These are phyloP conservation scores for sorghum (Sorghum bicolor) DNA, from an alignment of 176 grass and related monocot genomes.

Conservation along the genomic window DNA sequence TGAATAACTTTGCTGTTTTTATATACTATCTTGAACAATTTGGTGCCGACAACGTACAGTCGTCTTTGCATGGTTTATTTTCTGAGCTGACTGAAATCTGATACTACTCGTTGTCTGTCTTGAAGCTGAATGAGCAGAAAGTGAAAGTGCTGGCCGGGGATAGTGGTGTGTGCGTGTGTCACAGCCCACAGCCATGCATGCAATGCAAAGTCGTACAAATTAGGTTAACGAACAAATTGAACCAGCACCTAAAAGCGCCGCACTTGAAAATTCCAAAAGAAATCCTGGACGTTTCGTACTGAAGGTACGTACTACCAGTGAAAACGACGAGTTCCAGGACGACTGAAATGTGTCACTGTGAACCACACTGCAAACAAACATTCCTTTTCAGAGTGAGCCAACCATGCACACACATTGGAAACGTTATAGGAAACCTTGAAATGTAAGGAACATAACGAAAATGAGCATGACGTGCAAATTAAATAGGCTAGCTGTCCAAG, in stretches of 20 bases:
- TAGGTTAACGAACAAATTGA: conserved; percentile 40
- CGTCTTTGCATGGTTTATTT: not conserved
- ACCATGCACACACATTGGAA: not conserved
- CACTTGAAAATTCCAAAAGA: not conserved
- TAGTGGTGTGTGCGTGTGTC: not conserved
- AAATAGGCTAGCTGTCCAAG: not conserved
- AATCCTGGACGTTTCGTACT: not conserved
- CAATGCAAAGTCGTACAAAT: not conserved
- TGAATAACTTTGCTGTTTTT: too few relatives aligned
- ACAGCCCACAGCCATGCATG: not conserved
- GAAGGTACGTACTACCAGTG: not conserved
- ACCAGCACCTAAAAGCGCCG: conserved; percentile 14
- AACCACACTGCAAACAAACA: not conserved
- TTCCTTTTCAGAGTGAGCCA: not conserved
- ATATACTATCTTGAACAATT: not conserved
- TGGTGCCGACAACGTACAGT: not conserved
- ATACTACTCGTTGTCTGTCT: not conserved
- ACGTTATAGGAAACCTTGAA: not conserved
- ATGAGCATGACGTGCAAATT: not conserved
- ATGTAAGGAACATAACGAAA: conserved; percentile 30
- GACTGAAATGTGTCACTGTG: not conserved
- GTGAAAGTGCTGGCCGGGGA: too few relatives aligned
- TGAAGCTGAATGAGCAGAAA: not conserved
- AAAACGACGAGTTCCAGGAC: not conserved
- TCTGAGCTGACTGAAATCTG: not conserved